These are phyloP conservation scores for Thielaviopsis ethacetica DNA, from an alignment of 2,329 filamentous ascomycete species.

Conservation along the genomic window DNA sequence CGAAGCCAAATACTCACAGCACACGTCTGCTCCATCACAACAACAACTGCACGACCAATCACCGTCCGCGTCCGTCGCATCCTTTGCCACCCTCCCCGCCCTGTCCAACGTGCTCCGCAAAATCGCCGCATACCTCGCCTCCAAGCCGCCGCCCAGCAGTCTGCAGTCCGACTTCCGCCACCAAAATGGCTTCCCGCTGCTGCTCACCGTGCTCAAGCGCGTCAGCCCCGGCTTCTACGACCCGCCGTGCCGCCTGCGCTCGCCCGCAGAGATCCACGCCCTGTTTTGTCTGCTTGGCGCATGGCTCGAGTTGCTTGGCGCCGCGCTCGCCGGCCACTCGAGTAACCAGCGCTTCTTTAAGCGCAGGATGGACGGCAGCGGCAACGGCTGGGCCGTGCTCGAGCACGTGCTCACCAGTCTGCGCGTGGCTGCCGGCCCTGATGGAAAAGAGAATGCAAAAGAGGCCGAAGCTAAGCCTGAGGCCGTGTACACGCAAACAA, in stretches of 20 bases:
- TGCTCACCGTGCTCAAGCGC: slow-evolving; percentile 52
- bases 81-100: slow-evolving; percentile 31
- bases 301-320: slow-evolving; percentile 57
- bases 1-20: neutral
- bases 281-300: slow-evolving; percentile 55
- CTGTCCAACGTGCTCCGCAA: slow-evolving; percentile 43
- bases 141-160: slow-evolving; percentile 27
- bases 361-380: slow-evolving; percentile 55
- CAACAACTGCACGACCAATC: slow-evolving; percentile 2
- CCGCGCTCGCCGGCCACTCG: slow-evolving; percentile 58
- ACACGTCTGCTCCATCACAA: slow-evolving; percentile 9
- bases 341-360: slow-evolving; percentile 83
- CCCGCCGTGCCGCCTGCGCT: slow-evolving; percentile 43
- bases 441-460: neutral
- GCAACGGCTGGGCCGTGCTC: slow-evolving; percentile 58
- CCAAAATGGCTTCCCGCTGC: slow-evolving; percentile 58
- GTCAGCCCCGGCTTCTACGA: slow-evolving; percentile 68
- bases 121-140: slow-evolving; percentile 46
- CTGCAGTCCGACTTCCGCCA: slow-evolving; percentile 71
- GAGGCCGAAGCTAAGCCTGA: neutral
- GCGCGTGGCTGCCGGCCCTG: slow-evolving; percentile 35
- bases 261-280: slow-evolving; percentile 42
- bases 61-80: slow-evolving; percentile 25
- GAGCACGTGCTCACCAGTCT: slow-evolving; percentile 56
- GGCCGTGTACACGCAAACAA: slow-evolving; percentile 18